Percentiles rank a stretch among this genome's conserved stretches.
Evolutionary conservation across 371 early-diverging fungal genomes (phyloP).

Genomic region (Mucor irregularis): DNA sequence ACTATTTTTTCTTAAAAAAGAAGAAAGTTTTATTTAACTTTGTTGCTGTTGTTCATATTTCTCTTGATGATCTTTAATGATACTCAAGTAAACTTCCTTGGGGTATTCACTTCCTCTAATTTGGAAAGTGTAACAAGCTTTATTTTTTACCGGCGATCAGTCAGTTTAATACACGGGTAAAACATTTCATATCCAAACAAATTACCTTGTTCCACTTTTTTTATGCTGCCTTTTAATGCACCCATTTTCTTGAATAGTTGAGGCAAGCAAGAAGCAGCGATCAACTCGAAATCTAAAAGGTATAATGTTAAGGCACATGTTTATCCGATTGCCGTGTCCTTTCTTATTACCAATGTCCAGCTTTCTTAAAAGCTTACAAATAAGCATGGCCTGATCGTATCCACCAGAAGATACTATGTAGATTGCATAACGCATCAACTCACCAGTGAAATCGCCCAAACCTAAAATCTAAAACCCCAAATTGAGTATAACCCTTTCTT

Average conservation of each 20-base stretch:
- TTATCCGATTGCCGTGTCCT: too few species aligned
- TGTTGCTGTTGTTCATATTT: constrained; percentile 26
- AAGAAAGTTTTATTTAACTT: neutral
- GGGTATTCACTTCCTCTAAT: constrained; percentile 50
- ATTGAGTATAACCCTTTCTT: neutral
- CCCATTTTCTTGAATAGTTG: constrained; percentile 32
- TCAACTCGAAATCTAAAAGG: constrained; percentile 31
- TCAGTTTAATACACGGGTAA: neutral
- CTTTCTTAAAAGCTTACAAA: constrained; percentile 49
- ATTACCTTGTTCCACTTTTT: constrained; percentile 44
- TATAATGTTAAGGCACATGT: too few species aligned
- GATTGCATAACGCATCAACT: constrained; percentile 70
- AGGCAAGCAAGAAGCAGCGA: constrained; percentile 30
- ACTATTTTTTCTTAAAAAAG: neutral
- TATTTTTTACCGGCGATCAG: neutral
- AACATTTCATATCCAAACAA: neutral
- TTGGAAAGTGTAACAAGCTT: constrained; percentile 42
- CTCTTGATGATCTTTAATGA: constrained; percentile 38
- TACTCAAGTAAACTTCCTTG: constrained; percentile 37
- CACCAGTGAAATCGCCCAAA: constrained; percentile 71
- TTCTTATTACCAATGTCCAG: constrained; percentile 35
- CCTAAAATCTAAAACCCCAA: constrained; percentile 42
- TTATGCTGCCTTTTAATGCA: constrained; percentile 31
- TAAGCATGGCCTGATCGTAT: constrained; percentile 45
- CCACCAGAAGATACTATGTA: constrained; percentile 47